Evolutionary conservation across 1,139 yeast species (phyloP), one percentile per base, ranked within the genome.

Genomic region (Yamadazyma songkhlaensis): DNA sequence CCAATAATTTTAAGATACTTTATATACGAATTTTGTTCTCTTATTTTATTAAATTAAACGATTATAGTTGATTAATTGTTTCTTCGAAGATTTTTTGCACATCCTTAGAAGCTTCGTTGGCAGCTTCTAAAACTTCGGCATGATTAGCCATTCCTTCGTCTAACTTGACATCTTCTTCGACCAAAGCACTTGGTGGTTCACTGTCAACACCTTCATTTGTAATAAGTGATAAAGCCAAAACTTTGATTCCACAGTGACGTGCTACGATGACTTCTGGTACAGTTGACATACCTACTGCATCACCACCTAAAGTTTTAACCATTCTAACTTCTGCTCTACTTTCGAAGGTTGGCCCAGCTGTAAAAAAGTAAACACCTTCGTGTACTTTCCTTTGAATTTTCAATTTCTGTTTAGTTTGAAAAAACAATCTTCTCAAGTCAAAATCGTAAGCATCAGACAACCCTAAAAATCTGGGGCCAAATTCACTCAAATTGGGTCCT

Each of bases 221-320:
- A 45, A 92, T 84, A 45, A 92, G 72, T 43, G 95, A 84, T 38
- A 92, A 60, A 0, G 97, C 97, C 44, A 92, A 67, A 3, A 88
- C 95, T 46, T 71, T 72, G 64, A 94, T 60, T 0, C 89, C 95
- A 41, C 83, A 75, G 59, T 92, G 97, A 54, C 96, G 81, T 3
- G 96, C 97, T 10, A 87, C 84, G 46, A 89, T 79, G 2, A 88
- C 95, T 60, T 92, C 98, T 0, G 98, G 97, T 25, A 90, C 97
- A 0, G 97, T 92, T 42, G 96, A 85, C 98, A 92, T 92, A 3
- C 98, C 98, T 5, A 90, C 97, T 0, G 95, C 87, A 60, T 92
- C 97, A 34, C 89, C 97, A 6, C 97, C 97, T 32, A 85, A 50
- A 9, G 68, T 51, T 44, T 79, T 64, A 33, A 90, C 68, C 72